Evolutionary conservation across 2,329 filamentous ascomycete genomes (phyloP).

Genomic region (Penicillium sp.): DNA sequence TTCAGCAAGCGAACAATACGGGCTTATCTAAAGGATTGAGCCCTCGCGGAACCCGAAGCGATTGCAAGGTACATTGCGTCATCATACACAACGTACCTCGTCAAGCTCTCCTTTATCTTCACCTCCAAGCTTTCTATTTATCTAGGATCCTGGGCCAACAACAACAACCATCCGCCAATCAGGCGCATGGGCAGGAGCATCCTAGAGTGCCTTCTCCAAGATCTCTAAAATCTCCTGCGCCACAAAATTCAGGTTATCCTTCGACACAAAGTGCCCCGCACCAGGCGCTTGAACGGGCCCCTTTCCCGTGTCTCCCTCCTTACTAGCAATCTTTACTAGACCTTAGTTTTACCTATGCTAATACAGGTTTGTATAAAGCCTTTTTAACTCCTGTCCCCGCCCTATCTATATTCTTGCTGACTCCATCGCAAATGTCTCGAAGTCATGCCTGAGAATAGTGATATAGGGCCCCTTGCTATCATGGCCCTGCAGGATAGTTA

Average conservation of each 20-base stretch:
- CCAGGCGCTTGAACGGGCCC: slow-evolving; percentile 54
- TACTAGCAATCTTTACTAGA: slow-evolving; percentile 50
- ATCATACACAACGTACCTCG: too few species aligned
- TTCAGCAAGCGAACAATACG: too few species aligned
- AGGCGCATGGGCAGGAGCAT: too few species aligned
- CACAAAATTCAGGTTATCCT: slow-evolving; percentile 57
- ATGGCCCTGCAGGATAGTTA: slow-evolving; percentile 45
- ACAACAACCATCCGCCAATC: too few species aligned
- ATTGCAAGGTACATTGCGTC: too few species aligned
- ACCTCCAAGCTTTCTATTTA: too few species aligned
- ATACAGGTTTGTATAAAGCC: slow-evolving; percentile 37
- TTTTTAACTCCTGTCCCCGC: slow-evolving; percentile 30
- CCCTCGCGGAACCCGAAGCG: too few species aligned
- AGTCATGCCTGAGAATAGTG: slow-evolving; percentile 60
- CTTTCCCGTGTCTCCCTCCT: slow-evolving; percentile 40
- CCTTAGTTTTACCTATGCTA: slow-evolving; percentile 62
- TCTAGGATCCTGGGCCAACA: too few species aligned
- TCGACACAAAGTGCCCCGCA: slow-evolving; percentile 62
- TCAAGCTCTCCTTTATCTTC: neutral
- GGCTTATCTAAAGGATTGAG: too few species aligned
- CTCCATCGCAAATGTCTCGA: slow-evolving; percentile 57
- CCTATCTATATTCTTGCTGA: slow-evolving; percentile 35
- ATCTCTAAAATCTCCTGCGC: slow-evolving; percentile 34
- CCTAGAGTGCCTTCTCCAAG: slow-evolving; percentile 18
- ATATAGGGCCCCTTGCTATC: slow-evolving; percentile 46